Conservation (phyloP, 139 green algal genomes). For the Ettlia oleoabundans region DNA sequence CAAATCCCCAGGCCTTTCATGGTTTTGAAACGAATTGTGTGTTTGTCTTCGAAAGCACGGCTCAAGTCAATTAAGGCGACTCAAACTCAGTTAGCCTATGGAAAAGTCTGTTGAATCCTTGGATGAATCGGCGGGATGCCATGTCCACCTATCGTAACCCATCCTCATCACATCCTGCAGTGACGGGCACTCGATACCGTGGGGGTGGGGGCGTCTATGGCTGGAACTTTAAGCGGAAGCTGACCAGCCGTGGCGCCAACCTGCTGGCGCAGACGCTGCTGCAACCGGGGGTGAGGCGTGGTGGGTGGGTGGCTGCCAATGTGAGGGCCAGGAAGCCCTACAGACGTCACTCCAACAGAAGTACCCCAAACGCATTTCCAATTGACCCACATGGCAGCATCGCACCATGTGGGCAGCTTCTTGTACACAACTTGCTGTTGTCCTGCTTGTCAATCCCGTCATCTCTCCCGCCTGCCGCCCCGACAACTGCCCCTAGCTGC, state of each 20-base stretch:
- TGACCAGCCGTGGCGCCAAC: slow-evolving; percentile 93
- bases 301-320: not conserved
- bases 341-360: no score
- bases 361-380: no score
- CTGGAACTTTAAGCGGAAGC: slow-evolving; percentile 90
- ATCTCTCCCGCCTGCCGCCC: not conserved
- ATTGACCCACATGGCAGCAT: no score
- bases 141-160: not conserved
- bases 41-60: no score
- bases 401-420: no score
- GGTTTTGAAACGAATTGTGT: no score
- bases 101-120: no score
- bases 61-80: no score
- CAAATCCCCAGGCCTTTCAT: no score
- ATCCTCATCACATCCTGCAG: slow-evolving; percentile 26
- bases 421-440: no score
- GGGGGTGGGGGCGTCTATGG: slow-evolving; percentile 86
- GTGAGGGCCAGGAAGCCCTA: not conserved
- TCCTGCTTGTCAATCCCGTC: not conserved
- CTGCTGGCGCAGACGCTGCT: slow-evolving; percentile 86
- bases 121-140: not conserved
- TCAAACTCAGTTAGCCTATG: no score
- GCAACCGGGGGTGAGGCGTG: slow-evolving; percentile 56
- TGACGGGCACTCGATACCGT: slow-evolving; percentile 90
- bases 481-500: not conserved